Base-by-base conservation (phyloP, 129 eudicot genomes). In the Lactuca sativa region DNA sequence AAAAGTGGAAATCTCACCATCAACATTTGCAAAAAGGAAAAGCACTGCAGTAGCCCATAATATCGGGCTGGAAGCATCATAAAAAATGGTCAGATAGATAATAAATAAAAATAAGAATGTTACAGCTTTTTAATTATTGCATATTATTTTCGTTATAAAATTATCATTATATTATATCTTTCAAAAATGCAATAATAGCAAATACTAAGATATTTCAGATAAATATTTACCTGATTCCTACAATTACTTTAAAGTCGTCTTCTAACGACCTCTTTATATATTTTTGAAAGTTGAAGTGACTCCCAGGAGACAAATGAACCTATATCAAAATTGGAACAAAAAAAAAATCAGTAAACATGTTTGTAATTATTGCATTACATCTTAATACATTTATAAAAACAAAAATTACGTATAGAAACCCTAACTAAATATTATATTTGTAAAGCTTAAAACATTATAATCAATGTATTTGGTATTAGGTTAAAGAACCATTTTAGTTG, bases 281-380 rank as follows among this genome's bases (percentile, higher is more conserved):
- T 40, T 88, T 91, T 59, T 91, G 97, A 70, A 91, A 91, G 67
- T 91, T 80, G 78, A 91, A 91, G 71, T 84, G 88, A 54, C 74
- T 84, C 86, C 96, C 97, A 12, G 95, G 86, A 53, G 93, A 67
- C 73, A 91, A 67, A 71, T 91, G 97, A 30, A 84, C 96, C 96
- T 87, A 43, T 11, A 47, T 33, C 4, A 44, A 30, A 59, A 70
- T 25, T 56, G 9, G 16, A 70, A 44, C 17, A 43, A 58, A 56
- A 55, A 38, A 69, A 17, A 12, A 51, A 21, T 21, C 21, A 12
- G 18, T 36, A 53, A 4, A 69, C 53, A 34, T 12, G 12, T 16
- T 34, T 41, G 6, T 43, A 14, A 63, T 34, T 4, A 7, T 16
- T 63, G 56, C 56, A 15, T 53, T 5, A 18, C 59, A 59, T 32